Base-by-base conservation (phyloP, 306 rosid species). In the Purshia tridentata region DNA sequence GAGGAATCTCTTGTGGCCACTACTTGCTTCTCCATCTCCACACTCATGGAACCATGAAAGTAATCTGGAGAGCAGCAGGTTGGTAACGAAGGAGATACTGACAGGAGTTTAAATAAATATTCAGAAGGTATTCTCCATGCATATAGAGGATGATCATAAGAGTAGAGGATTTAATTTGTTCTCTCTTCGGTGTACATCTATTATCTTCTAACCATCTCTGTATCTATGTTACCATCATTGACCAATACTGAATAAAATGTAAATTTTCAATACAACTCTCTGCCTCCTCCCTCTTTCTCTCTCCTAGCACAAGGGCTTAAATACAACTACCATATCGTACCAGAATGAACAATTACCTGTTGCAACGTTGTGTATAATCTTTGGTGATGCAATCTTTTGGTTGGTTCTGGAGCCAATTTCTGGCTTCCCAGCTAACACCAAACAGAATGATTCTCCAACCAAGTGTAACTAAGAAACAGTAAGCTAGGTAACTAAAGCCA, bases 41-140 rank as follows among this genome's bases (percentile, higher is more conserved):
- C 88, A 87, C 76, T 71, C 78, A 4, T 88, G 96, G 91, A 86
- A 62, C 80, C 87, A 85, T 68, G 91, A 90, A 48, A 79, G 80
- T 58, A 73, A 77, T 67, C 40, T 82, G 74, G 87, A 80, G 65
- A 73, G 67, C 37, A 50, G 77, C 52, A 63, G 70, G 64, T 23
- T 85, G 67, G 63, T 62, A 57, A 59, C 82, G 29, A 84, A 87
- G 80, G 93, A 90, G 87, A 81, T 88, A 60, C 80, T 82, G 77
- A 84, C 91, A 5, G 84, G 88, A 65, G 88, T 83, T 54, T 82
- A 58, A 82, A 70, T 19, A 61, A 14, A 2, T 51, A 23, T 45
- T 13, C 3, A 44, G 46, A 22, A 42, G 76, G 15, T 20, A 44
- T 51, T 51, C 59, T 2, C 7, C 55, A 42, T 52, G 55, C 18